Evolutionary conservation across 768 basidiomycete species (phyloP), one percentile per base, ranked within the genome.

Genomic region (Amanita thiersii): DNA sequence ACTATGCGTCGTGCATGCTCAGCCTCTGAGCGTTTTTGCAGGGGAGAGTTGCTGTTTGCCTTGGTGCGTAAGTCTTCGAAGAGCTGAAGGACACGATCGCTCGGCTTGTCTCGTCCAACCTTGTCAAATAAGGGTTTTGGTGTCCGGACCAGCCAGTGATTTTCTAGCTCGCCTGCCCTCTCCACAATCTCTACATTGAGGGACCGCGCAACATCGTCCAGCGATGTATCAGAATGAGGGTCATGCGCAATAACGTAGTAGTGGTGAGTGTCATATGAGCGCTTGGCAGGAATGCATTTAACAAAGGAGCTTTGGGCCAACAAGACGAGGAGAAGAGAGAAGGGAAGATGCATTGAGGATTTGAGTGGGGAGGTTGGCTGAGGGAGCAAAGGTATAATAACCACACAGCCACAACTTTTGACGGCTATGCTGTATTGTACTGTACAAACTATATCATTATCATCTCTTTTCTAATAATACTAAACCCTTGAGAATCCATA

Each of bases 121-220:
- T 65, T 40, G 17, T 51, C 52, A 9, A 50, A 46, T 5, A 30
- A 33, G 18, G 61, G 47, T 56, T 79, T 74, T 49, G 60, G 53
- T 30, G 69, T 63, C 18, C 88, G 75, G 33, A 96, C 79, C 12
- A 99, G 66, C 86, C 88, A 99, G 61, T 86, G 73, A 42, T 88
- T 68, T 20, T 61, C 56, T 4, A 99, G 73, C 56, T 92, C 83
- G 38, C 96, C 92, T 18, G 80, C 82, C 50, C 77, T 84, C 56
- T 93, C 89, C 43, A 98, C 83, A 36, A 96, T 64, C 61, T 97
- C 84, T 15, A 90, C 81, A 10, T 79, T 80, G 8, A 98, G 70
- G 0, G 65, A 58, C 5, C 56, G 35, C 4, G 79, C 72, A 44
- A 82, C 69, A 48, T 86, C 78, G 43, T 62, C 61, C 47, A 86